These are phyloP conservation scores for Pyrus pyrifolia DNA, from an alignment of 306 rosid species.

Conservation along the genomic window DNA sequence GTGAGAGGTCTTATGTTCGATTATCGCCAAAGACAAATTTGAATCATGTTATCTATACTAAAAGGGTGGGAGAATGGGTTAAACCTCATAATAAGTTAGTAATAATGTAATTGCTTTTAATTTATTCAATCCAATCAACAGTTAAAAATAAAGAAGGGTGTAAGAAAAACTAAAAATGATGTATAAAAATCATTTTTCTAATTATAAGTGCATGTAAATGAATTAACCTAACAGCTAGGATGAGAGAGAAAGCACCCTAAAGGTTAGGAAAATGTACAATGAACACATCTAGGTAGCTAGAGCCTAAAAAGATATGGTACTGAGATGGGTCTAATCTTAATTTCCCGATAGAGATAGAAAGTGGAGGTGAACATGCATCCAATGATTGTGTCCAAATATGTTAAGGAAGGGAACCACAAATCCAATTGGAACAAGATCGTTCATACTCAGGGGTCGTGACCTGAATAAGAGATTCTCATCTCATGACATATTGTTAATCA, in stretches of 20 bases:
- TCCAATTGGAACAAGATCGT: neutral
- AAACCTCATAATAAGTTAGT: accelerated
- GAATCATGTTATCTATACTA: too few species aligned
- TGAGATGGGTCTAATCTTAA: slow-evolving; percentile 22
- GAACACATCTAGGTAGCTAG: neutral
- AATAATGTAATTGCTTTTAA: too few species aligned
- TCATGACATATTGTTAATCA: neutral
- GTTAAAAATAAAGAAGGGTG: too few species aligned
- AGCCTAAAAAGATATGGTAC: neutral
- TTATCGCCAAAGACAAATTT: too few species aligned
- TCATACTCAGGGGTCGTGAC: neutral
- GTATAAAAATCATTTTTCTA: too few species aligned
- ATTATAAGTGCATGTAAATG: neutral
- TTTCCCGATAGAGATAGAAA: slow-evolving; percentile 37
- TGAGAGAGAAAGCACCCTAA: neutral
- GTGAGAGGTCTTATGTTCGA: too few species aligned
- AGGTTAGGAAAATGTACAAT: neutral
- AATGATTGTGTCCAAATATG: slow-evolving; percentile 59
- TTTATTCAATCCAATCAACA: too few species aligned
- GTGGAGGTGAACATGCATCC: slow-evolving; percentile 20
- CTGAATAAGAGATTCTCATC: neutral
- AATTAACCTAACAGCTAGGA: neutral
- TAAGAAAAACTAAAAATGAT: too few species aligned
- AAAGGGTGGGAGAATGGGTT: too few species aligned
- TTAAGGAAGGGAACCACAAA: slow-evolving; percentile 42